These are phyloP conservation scores for Tetracladium marchalianum DNA, from an alignment of 495 filamentous ascomycete species.

Conservation along the genomic window DNA sequence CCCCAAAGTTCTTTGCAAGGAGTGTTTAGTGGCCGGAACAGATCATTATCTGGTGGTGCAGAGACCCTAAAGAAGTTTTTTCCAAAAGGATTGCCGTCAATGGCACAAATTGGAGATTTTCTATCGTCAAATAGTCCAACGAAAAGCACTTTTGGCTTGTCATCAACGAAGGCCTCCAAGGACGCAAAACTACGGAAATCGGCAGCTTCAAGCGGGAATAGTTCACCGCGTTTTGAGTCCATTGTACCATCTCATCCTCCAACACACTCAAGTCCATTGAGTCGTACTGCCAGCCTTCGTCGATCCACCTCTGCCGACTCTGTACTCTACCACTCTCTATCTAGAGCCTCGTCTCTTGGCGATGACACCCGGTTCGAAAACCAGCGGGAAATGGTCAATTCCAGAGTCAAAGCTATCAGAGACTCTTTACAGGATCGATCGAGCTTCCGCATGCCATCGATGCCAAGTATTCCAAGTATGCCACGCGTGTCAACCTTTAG, in stretches of 20 bases:
- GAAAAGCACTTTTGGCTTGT: too few species aligned
- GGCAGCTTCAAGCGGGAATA: slow-evolving; percentile 20
- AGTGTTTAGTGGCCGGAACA: slow-evolving; percentile 23
- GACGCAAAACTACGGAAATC: slow-evolving; percentile 20
- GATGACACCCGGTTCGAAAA: slow-evolving; percentile 79
- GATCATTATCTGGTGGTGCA: slow-evolving; percentile 31
- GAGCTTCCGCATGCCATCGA: slow-evolving; percentile 47
- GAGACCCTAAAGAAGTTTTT: slow-evolving; percentile 35
- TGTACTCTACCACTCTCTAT: slow-evolving; percentile 56
- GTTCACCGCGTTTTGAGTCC: too few species aligned
- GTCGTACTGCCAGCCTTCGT: slow-evolving; percentile 29
- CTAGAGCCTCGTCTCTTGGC: slow-evolving; percentile 70
- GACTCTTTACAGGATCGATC: slow-evolving; percentile 72
- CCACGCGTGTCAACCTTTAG: slow-evolving; percentile 34
- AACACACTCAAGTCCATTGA: too few species aligned
- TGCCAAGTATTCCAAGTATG: slow-evolving; percentile 20
- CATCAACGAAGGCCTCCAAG: too few species aligned
- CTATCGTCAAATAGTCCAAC: slow-evolving; percentile 28
- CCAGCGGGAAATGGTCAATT: slow-evolving; percentile 72
- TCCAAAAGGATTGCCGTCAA: slow-evolving; percentile 39
- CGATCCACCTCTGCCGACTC: slow-evolving; percentile 68
- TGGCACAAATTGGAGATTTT: slow-evolving; percentile 35
- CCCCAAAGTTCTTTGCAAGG: slow-evolving; percentile 25
- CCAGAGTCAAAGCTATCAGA: slow-evolving; percentile 80
- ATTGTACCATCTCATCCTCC: too few species aligned